A percentile compares a stretch with the other conserved stretches of the same genome.
These are phyloP conservation scores for Starmerella asiatica DNA, from an alignment of 805 yeast genomes.

Conservation along the genomic window DNA sequence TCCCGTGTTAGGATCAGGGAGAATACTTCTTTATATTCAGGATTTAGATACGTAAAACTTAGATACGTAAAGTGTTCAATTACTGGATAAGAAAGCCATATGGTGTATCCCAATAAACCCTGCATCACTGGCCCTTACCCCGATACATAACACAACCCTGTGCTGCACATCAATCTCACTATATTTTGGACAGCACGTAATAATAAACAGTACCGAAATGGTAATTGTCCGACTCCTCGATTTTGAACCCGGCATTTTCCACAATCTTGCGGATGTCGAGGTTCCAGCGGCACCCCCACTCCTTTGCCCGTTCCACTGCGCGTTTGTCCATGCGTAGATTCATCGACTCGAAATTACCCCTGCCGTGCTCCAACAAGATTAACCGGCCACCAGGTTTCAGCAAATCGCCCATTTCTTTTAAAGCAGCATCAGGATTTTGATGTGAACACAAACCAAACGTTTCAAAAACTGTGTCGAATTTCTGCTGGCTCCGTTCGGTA, in stretches of 20 bases:
- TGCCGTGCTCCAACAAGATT: conserved; percentile 80
- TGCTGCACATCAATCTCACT: no score
- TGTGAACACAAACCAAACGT: conserved; percentile 95
- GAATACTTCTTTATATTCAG: no score
- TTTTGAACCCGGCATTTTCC: conserved; percentile 68
- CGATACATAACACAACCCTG: no score
- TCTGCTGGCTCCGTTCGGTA: conserved; percentile 32
- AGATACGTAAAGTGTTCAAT: no score
- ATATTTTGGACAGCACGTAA: conserved; percentile 22
- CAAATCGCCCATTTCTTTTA: conserved; percentile 56
- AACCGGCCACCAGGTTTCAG: conserved; percentile 85
- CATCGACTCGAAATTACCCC: conserved; percentile 65
- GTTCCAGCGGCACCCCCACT: conserved; percentile 98
- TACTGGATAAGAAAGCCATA: no score
- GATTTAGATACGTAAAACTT: no score
- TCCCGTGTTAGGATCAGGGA: no score
- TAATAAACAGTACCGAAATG: conserved; percentile 79
- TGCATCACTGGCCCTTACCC: no score
- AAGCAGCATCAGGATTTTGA: conserved; percentile 75
- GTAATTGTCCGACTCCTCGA: conserved; percentile 63
- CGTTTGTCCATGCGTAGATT: conserved; percentile 70
- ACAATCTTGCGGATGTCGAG: conserved; percentile 80
- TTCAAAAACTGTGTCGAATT: conserved; percentile 84
- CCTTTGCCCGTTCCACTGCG: conserved; percentile 67
- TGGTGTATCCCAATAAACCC: no score